A percentile compares a stretch with the other conserved stretches of the same genome.
These are phyloP conservation scores for Sclerotinia nivalis DNA, from an alignment of 2,329 filamentous ascomycete genomes.

Conservation along the genomic window DNA sequence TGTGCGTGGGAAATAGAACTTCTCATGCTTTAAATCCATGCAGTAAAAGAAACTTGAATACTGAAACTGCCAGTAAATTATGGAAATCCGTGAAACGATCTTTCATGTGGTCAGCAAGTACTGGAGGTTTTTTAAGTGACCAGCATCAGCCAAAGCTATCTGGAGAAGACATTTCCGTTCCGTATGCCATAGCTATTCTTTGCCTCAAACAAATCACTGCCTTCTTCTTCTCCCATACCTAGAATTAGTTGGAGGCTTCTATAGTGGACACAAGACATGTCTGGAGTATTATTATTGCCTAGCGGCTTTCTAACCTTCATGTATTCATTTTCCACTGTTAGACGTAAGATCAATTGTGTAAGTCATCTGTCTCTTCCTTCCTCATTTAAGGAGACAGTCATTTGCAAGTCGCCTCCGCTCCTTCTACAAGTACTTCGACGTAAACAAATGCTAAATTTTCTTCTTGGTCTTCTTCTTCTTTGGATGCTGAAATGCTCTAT, in stretches of 20 bases:
- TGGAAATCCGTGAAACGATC: background rate
- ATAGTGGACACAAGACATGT: background rate
- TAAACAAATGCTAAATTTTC: background rate
- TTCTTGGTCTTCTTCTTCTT: background rate
- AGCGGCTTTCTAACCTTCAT: background rate
- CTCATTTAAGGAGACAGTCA: background rate
- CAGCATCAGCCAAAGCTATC: background rate
- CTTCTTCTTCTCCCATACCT: background rate
- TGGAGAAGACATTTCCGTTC: background rate
- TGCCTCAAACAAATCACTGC: background rate
- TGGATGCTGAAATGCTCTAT: background rate
- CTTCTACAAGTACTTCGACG: background rate
- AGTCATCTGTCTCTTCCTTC: background rate
- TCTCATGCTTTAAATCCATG: background rate
- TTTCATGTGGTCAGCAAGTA: background rate
- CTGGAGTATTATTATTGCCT: background rate
- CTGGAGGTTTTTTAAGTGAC: background rate
- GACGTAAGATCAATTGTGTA: background rate
- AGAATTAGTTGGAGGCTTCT: background rate
- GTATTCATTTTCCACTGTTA: background rate
- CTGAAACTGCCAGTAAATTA: background rate
- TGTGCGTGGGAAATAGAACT: slow-evolving; percentile 3
- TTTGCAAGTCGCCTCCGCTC: background rate
- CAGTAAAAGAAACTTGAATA: background rate
- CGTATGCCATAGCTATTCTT: background rate